Base-by-base conservation (phyloP, 2,329 filamentous ascomycete species). In the Sclerotinia minor region DNA sequence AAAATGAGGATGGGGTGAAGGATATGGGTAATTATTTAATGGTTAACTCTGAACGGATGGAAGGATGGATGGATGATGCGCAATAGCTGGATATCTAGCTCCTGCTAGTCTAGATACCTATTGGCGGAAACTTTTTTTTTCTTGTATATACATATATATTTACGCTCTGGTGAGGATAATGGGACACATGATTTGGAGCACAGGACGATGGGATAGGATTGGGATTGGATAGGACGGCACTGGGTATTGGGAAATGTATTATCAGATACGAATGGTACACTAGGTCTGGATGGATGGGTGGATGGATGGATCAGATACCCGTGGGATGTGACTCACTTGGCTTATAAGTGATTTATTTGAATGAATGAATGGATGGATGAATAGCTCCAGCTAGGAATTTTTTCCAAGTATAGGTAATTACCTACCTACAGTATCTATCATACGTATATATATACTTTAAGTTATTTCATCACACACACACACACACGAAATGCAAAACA, bases 121-220 rank as follows among this genome's bases (percentile, higher is more conserved):
- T 19, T 1, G 26, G 29, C 15, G 32, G 35, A 8, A 3, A 45
- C 11, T 2, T 41, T 11, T 41, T 41, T 15, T 35, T 57, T 65
- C 52, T 41, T 57, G 63, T 54, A 29, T 21, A 55, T 65, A 57
- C 45, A 41, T 53, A 7, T 65, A 57, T 47, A 41, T 53, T 7
- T 50, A 26, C 15, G 5, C 5, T 29, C n/a, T 54, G 47, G 19
- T 21, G 35, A 26, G 38, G 11, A 54, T 47, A 24, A 35, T 44
- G 24, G n/a, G 24, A 44, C 15, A 44, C n/a, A 59, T 15, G 55
- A 59, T 21, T 15, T 41, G n/a, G n/a, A 17, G 8, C 15, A 54
- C 19, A 32, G 32, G 6, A 15, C 26, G 24, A 45, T 19, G n/a
- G 58, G 58, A 53, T 24, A 17, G 55, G 38, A 53, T n/a, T n/a